Base-by-base conservation (phyloP, 108 stramenopile genomes). In the Thalassiosira profunda region DNA sequence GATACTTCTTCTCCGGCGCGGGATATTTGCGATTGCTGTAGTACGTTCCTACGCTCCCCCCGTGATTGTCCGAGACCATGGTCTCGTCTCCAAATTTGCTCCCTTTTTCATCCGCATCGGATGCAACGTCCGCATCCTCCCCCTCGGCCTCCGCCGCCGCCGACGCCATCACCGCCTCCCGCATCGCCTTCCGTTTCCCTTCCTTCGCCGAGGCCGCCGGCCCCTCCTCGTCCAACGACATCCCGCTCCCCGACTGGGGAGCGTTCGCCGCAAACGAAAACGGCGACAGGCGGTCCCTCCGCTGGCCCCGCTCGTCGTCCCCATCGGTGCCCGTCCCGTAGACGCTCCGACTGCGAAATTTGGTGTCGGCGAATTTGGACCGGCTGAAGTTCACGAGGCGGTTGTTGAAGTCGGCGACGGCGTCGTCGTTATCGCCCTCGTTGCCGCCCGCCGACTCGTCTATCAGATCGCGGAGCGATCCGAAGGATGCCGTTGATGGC, bases 381-480 rank as follows among this genome's bases (percentile, higher is more conserved):
- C 57, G 57, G 33, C 54, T 40, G 38, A 35, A 41, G 18, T 63
- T 26, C n/a, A n/a, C n/a, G 8, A 64, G n/a, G 1, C 35, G 51
- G 20, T 54, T 66, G 23, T 25, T n/a, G 44, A 66, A 45, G 38
- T 29, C 21, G 20, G 15, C 44, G 25, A 31, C 44, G 33, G 24
- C 26, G 30, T 63, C 45, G 47, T 58, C 36, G 36, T 38, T 24
- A 24, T 40, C 33, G 26, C 21, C 24, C 21, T 37, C n/a, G 2
- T 36, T 21, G 34, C n/a, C n/a, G n/a, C n/a, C n/a, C n/a, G n/a
- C n/a, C n/a, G 30, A 29, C 25, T 21, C n/a, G 29, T 40, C 58
- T 21, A 63, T 17, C 10, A 63, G n/a, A 36, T 63, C 63, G 26
- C 63, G 63, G 2, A 63, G 47, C 5, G 63, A 63, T 63, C 63